A percentile compares a stretch with the other conserved stretches of the same genome.
Evolutionary conservation across 2,329 filamentous ascomycete species (phyloP).

Genomic region (Botrytis tulipae): DNA sequence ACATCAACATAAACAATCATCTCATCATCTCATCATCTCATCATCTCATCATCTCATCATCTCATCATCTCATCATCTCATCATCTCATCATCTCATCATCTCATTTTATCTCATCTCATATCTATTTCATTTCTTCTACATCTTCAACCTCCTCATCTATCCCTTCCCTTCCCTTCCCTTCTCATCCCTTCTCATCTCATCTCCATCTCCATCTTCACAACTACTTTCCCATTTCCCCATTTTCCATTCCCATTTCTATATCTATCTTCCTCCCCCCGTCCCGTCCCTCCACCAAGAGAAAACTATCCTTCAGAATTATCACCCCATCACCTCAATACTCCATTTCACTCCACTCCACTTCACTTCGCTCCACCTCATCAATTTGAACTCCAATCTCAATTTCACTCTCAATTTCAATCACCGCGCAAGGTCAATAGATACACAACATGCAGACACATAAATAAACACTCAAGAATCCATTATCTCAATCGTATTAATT

Average conservation of each 20-base stretch:
- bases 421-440: background rate
- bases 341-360: too few relatives aligned
- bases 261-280: too few relatives aligned
- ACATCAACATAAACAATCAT: background rate
- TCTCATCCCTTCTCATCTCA: too few relatives aligned
- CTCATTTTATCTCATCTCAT: background rate
- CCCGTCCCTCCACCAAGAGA: too few relatives aligned
- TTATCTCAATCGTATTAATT: too few relatives aligned
- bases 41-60: background rate
- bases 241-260: too few relatives aligned
- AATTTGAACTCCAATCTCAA: background rate
- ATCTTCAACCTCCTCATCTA: too few relatives aligned
- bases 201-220: too few relatives aligned
- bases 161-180: background rate
- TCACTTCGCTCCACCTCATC: too few relatives aligned
- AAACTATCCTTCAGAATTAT: accelerated
- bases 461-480: background rate
- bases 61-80: background rate
- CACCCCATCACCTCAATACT: background rate
- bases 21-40: background rate
- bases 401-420: background rate
- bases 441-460: background rate
- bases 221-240: too few relatives aligned
- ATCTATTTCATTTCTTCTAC: too few relatives aligned
- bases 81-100: too few relatives aligned